phyloP scores from a whole-genome alignment of 495 filamentous ascomycete genomes.

The Penicillium subrubescens region DNA sequence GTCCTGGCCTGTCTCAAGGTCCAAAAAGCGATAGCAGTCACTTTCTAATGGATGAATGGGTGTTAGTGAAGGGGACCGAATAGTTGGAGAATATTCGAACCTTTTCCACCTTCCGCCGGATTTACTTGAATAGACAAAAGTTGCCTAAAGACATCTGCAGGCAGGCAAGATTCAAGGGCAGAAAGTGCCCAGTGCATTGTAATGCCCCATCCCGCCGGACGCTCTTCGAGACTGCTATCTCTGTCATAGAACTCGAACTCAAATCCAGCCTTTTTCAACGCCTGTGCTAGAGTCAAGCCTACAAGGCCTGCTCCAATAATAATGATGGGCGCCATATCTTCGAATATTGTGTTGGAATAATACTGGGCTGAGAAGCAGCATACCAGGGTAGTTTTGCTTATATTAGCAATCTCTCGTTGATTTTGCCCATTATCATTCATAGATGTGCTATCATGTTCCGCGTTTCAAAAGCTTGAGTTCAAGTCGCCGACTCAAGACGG shows the following conservation, averaged over 20 bases:
- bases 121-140: neutral
- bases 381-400: neutral
- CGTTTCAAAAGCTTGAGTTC: neutral
- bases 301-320: slow-evolving; percentile 30
- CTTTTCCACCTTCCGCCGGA: neutral
- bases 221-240: slow-evolving; percentile 5
- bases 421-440: neutral
- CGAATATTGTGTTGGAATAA: neutral
- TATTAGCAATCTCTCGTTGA: neutral
- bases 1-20: neutral
- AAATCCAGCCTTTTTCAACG: slow-evolving; percentile 16
- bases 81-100: neutral
- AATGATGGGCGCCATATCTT: neutral
- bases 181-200: slow-evolving; percentile 6
- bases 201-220: slow-evolving; percentile 1
- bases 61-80: neutral
- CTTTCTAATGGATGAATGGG: neutral
- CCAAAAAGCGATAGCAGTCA: neutral
- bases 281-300: slow-evolving; percentile 25
- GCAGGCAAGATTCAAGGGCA: neutral
- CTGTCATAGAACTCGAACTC: slow-evolving; percentile 31
- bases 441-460: neutral
- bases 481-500: neutral
- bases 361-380: neutral
- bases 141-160: neutral